Percentiles rank a stretch among this genome's conserved stretches.
Evolutionary conservation across 2,329 filamentous ascomycete genomes (phyloP).

Genomic region (Aspergillus phoenicis): DNA sequence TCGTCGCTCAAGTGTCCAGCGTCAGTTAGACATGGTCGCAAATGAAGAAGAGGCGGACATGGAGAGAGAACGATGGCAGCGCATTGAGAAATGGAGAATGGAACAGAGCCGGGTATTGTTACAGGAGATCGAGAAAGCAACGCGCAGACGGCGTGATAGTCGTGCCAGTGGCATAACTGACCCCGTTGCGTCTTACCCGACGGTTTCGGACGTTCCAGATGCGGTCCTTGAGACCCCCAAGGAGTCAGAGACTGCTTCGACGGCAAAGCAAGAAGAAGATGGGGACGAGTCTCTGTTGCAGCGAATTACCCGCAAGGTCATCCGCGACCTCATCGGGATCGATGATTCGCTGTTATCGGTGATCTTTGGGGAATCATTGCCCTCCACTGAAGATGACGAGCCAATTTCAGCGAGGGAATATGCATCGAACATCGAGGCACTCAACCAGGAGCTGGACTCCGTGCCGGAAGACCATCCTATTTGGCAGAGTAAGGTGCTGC

Average conservation of each 20-base stretch:
- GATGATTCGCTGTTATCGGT: slow-evolving; percentile 83
- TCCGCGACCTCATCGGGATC: slow-evolving; percentile 86
- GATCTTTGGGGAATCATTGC: slow-evolving; percentile 79
- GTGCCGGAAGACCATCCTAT: slow-evolving; percentile 31
- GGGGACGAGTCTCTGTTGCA: slow-evolving; percentile 73
- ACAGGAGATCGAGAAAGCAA: slow-evolving; percentile 88
- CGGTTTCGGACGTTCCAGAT: slow-evolving; percentile 21
- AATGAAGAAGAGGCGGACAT: slow-evolving; percentile 60
- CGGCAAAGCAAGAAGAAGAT: slow-evolving; percentile 41
- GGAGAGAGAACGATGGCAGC: slow-evolving; percentile 73
- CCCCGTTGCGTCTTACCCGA: slow-evolving; percentile 17
- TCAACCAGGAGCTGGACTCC: slow-evolving; percentile 34
- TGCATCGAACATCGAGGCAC: slow-evolving; percentile 32
- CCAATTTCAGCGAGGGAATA: slow-evolving; percentile 35
- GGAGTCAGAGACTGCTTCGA: slow-evolving; percentile 48
- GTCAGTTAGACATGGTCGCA: slow-evolving; percentile 58
- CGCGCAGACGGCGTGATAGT: slow-evolving; percentile 60
- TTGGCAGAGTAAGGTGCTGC: slow-evolving; percentile 70
- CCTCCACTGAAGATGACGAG: slow-evolving; percentile 44
- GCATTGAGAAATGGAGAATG: slow-evolving; percentile 89
- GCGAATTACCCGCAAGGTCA: slow-evolving; percentile 79
- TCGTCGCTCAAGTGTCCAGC: slow-evolving; percentile 60
- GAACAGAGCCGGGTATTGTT: slow-evolving; percentile 85
- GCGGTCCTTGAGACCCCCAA: slow-evolving; percentile 55
- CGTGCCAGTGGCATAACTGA: slow-evolving; percentile 28